Evolutionary conservation across 129 eudicot genomes (phyloP), one percentile per base, ranked within the genome.

Genomic region (Calendula officinalis): DNA sequence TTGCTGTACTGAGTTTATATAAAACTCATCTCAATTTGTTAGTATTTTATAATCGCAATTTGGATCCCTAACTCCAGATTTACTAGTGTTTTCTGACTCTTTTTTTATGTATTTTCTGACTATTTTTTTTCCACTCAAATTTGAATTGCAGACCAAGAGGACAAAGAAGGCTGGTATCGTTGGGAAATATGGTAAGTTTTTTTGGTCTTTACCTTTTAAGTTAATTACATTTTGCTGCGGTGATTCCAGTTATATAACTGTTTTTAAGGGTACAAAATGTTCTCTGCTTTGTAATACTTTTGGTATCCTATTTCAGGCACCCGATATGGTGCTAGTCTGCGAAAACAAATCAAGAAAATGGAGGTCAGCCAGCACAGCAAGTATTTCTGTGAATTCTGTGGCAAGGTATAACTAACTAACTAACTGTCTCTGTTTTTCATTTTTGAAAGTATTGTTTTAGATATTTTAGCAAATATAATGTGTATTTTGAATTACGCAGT

Each of bases 161-260:
- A 82, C 88, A 36, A 82, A 82, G 30, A 22, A 22, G 30, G 30
- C 30, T 2, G 30, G 30, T 22, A 22, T 22, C 2, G 30, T 22
- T 22, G 86, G 86, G 50, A 82, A 82, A 66, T 83, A 83, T 39
- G 84, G 84, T 82, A 70, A 27, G 74, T 44, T 17, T 30, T 17
- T 50, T 49, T n/a, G n/a, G 48, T 27, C 33, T 36, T 16, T 14
- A 37, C 3, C 12, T 10, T 38, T 9, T 12, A 16, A 32, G 5
- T 9, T 37, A 6, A 1, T 49, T 65, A 36, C 56, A 7, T 14
- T 45, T 61, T 42, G 22, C 22, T 22, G 12, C 52, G 1, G 5
- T 43, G 38, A 5, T 7, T 61, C 7, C 10, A 61, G 3, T 45
- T 43, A 3, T n/a, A 8, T 7, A 62, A 44, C 67, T 62, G 1